Conservation (phyloP, 2,329 filamentous ascomycete genomes). For the Macroventuria anomochaeta region DNA sequence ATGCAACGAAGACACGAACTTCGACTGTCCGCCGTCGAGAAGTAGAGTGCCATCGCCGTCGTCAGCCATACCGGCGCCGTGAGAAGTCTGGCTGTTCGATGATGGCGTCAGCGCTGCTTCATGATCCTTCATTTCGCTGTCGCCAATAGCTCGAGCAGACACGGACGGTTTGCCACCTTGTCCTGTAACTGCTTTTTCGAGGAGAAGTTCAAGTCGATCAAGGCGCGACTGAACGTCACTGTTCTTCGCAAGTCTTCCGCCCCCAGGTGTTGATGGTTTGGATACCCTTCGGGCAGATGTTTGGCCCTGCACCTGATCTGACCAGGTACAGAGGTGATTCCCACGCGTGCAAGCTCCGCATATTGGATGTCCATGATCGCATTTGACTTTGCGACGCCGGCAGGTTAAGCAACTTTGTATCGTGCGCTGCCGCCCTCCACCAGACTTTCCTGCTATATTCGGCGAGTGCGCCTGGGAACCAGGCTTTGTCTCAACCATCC, state of each 20-base stretch:
- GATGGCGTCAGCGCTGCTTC: slow-evolving; percentile 39
- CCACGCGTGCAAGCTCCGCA: slow-evolving; percentile 49
- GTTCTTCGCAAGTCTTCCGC: slow-evolving; percentile 33
- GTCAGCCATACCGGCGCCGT: slow-evolving; percentile 46
- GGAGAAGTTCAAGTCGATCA: slow-evolving; percentile 45
- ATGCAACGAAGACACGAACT: slow-evolving; percentile 51
- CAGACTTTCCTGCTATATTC: slow-evolving; percentile 31
- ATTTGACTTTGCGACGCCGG: slow-evolving; percentile 48
- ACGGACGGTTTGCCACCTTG: slow-evolving; percentile 21
- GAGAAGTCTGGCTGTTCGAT: slow-evolving; percentile 43
- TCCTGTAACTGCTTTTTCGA: slow-evolving; percentile 43
- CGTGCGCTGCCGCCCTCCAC: slow-evolving; percentile 44
- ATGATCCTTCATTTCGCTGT: slow-evolving; percentile 29
- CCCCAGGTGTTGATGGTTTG: slow-evolving; percentile 27
- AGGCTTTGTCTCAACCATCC: slow-evolving; percentile 37
- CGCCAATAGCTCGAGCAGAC: slow-evolving; percentile 27
- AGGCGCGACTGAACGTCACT: slow-evolving; percentile 46
- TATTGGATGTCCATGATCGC: slow-evolving; percentile 48
- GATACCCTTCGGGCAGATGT: slow-evolving; percentile 32
- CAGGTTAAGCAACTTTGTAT: slow-evolving; percentile 50
- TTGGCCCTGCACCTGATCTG: slow-evolving; percentile 35
- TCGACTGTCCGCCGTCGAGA: slow-evolving; percentile 47
- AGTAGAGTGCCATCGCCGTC: slow-evolving; percentile 46
- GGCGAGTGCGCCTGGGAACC: slow-evolving; percentile 34
- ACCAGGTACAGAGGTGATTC: slow-evolving; percentile 47